phyloP scores from a whole-genome alignment of 495 filamentous ascomycete genomes.

The Usnea hakonensis region DNA sequence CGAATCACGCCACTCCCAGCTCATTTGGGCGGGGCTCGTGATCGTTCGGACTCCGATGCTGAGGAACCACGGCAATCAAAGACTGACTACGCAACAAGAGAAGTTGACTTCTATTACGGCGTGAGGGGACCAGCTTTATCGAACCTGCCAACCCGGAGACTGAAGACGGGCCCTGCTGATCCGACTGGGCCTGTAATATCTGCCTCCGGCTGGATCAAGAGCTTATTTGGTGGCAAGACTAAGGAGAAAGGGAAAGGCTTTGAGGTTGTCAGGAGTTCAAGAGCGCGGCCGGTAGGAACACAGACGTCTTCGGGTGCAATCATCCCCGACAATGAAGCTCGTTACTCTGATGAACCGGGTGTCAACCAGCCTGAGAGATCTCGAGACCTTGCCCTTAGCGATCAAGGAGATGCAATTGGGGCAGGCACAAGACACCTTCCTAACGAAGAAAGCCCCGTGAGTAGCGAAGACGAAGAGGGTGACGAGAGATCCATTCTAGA shows the following conservation, averaged over 20 bases:
- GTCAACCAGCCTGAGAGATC: conserved; percentile 46
- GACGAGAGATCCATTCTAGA: conserved; percentile 40
- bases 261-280: conserved; percentile 83
- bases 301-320: conserved; percentile 26
- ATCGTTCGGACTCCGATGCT: conserved; percentile 44
- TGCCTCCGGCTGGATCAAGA: conserved; percentile 80
- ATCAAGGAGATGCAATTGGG: conserved; percentile 30
- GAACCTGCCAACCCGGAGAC: conserved; percentile 66
- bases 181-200: conserved; percentile 83
- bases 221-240: conserved; percentile 68
- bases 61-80: conserved; percentile 45
- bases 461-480: conserved; percentile 25
- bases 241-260: conserved; percentile 92
- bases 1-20: conserved; percentile 46
- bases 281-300: conserved; percentile 47
- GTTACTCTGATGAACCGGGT: conserved; percentile 53
- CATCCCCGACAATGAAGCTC: conserved; percentile 28
- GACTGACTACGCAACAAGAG: conserved; percentile 82
- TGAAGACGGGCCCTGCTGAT: conserved; percentile 91
- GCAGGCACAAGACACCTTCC: conserved; percentile 27
- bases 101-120: conserved; percentile 83
- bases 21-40: conserved; percentile 43
- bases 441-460: conserved; percentile 18
- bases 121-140: conserved; percentile 84
- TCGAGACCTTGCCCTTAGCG: conserved; percentile 48